These are phyloP conservation scores for Keithomyces neogunnii DNA, from an alignment of 2,329 filamentous ascomycete genomes.

Conservation along the genomic window DNA sequence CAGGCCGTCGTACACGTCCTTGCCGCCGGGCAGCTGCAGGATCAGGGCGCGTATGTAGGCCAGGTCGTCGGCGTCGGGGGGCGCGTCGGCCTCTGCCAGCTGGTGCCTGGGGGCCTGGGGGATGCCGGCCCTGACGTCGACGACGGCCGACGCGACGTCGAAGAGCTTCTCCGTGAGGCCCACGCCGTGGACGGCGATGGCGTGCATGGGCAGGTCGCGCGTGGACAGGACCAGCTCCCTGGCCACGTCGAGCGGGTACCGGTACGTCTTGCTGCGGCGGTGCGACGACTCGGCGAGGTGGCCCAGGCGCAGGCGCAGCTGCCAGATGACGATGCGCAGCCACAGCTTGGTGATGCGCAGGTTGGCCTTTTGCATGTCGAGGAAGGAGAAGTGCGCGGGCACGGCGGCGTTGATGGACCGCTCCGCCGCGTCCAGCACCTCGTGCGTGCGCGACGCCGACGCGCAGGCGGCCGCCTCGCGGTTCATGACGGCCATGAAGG, in stretches of 20 bases:
- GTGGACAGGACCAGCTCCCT: conserved; percentile 31
- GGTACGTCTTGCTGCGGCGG: conserved; percentile 30
- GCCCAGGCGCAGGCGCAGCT: conserved; percentile 33
- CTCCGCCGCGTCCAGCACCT: conserved; percentile 27
- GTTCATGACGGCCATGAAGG: conserved; percentile 32
- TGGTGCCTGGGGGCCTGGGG: conserved; percentile 21
- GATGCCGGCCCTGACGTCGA: conserved; percentile 34
- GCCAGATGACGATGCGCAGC: conserved; percentile 37
- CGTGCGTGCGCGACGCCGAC: conserved; percentile 19
- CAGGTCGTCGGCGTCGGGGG: conserved; percentile 26
- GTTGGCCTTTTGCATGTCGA: conserved; percentile 37
- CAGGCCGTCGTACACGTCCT: conserved; percentile 28
- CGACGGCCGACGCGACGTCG: conserved; percentile 34
- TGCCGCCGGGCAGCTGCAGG: conserved; percentile 27
- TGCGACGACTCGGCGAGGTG: conserved; percentile 25
- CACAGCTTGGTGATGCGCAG: conserved; percentile 35
- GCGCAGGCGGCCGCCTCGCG: conserved; percentile 23
- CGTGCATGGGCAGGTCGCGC: conserved; percentile 26
- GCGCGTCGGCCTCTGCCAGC: conserved; percentile 16
- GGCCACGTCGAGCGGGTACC: conserved; percentile 33
- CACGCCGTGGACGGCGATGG: conserved; percentile 33
- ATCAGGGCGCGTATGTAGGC: conserved; percentile 29
- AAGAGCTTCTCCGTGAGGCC: conserved; percentile 39
- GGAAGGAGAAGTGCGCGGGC: conserved; percentile 21
- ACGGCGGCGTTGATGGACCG: conserved; percentile 27